These are phyloP conservation scores for Jacaranda copaia DNA, from an alignment of 257 asterid species.

Conservation along the genomic window DNA sequence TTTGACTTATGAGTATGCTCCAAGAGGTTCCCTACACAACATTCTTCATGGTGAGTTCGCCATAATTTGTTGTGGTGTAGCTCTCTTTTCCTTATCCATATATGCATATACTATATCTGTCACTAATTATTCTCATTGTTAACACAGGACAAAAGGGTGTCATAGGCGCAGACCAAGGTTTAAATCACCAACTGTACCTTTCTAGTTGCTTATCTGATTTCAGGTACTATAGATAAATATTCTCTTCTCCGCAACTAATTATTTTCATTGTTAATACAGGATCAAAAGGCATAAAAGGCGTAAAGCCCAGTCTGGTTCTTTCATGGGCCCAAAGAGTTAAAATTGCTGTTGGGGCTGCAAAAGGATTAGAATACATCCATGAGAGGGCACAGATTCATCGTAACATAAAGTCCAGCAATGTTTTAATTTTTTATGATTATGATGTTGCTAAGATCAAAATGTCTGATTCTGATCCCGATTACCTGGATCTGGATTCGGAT, in stretches of 20 bases:
- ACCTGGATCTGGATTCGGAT: slow-evolving; percentile 42
- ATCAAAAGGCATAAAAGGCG: slow-evolving; percentile 54
- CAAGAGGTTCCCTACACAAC: slow-evolving; percentile 58
- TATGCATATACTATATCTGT: background rate
- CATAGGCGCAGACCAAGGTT: too few relatives aligned
- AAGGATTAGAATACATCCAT: slow-evolving; percentile 55
- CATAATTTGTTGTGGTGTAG: background rate
- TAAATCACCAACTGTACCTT: background rate
- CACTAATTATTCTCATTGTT: background rate
- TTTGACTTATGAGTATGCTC: slow-evolving; percentile 28
- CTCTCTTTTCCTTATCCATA: background rate
- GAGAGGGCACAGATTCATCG: slow-evolving; percentile 57
- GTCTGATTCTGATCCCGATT: slow-evolving; percentile 54
- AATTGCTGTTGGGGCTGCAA: slow-evolving; percentile 46
- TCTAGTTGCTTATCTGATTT: background rate
- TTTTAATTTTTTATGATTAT: slow-evolving; percentile 41
- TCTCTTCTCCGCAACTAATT: background rate
- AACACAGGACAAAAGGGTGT: background rate
- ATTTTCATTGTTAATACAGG: slow-evolving; percentile 40
- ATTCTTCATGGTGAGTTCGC: slow-evolving; percentile 60
- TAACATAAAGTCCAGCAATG: slow-evolving; percentile 39
- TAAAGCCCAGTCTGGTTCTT: slow-evolving; percentile 55
- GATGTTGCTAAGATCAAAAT: slow-evolving; percentile 67
- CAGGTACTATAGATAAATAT: background rate
- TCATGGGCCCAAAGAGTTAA: slow-evolving; percentile 49